phyloP scores from a whole-genome alignment of 352 stramenopile genomes.

The Globisporangium paroecandrum region DNA sequence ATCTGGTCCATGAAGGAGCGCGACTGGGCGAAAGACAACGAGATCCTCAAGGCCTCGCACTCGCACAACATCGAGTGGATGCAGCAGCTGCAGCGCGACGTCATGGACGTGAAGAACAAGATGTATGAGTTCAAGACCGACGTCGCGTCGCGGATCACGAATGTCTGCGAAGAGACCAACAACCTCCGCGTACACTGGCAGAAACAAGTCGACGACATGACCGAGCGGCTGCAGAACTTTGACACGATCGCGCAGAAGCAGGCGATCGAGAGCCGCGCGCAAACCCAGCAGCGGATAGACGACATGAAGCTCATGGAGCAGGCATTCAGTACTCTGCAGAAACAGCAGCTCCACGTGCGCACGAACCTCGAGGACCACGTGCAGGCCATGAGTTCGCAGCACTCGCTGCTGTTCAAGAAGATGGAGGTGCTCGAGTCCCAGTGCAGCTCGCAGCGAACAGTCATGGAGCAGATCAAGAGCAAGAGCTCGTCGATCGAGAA shows the following conservation, averaged over 20 bases:
- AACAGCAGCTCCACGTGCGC: conserved; percentile 57
- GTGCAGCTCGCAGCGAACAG: conserved; percentile 25
- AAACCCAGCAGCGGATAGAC: conserved; percentile 57
- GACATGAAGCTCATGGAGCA: conserved; percentile 78
- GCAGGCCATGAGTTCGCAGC: conserved; percentile 35
- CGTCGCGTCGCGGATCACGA: conserved; percentile 46
- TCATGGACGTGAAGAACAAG: conserved; percentile 77
- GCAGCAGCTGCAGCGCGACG: conserved; percentile 78
- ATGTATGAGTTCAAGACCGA: conserved; percentile 65
- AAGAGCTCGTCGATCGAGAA: conserved; percentile 59
- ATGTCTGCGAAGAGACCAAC: conserved; percentile 63
- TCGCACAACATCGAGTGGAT: conserved; percentile 84
- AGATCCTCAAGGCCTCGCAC: conserved; percentile 82
- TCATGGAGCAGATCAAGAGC: conserved; percentile 47
- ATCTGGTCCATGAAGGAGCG: conserved; percentile 79
- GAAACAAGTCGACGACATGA: conserved; percentile 64
- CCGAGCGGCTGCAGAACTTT: conserved; percentile 54
- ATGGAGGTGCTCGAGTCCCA: conserved; percentile 54
- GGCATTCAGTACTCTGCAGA: conserved; percentile 58
- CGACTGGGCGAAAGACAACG: conserved; percentile 84
- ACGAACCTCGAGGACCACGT: conserved; percentile 53
- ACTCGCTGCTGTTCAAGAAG: conserved; percentile 48
- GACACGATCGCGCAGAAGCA: conserved; percentile 43
- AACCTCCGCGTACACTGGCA: conserved; percentile 67
- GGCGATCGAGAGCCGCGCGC: conserved; percentile 31